These are phyloP conservation scores for Inga laurina DNA, from an alignment of 306 rosid species.

Conservation along the genomic window DNA sequence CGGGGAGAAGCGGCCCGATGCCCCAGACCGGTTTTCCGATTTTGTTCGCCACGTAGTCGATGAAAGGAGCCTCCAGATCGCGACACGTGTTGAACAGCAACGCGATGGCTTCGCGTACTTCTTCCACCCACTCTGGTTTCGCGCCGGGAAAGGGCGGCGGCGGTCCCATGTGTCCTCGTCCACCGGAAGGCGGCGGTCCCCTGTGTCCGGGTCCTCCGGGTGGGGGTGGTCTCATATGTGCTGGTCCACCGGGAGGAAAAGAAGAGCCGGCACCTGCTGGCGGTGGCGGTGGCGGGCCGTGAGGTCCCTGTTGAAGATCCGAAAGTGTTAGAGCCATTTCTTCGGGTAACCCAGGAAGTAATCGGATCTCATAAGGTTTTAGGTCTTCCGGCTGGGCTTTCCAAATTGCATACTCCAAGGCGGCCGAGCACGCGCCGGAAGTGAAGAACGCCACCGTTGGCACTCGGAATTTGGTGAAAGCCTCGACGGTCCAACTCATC, in stretches of 20 bases:
- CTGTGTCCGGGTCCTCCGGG: not conserved
- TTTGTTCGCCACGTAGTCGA: conserved; percentile 37
- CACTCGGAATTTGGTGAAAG: conserved; percentile 42
- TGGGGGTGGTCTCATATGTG: not conserved
- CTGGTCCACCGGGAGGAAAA: not conserved
- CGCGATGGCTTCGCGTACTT: conserved; percentile 20
- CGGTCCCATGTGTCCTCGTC: not conserved
- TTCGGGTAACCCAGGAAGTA: conserved; percentile 59
- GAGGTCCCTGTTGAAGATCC: conserved; percentile 40
- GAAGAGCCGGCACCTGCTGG: not conserved
- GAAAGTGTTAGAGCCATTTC: conserved; percentile 48
- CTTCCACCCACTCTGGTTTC: conserved; percentile 50
- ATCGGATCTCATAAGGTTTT: conserved; percentile 45
- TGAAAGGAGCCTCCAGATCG: conserved; percentile 60
- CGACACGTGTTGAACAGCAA: conserved; percentile 72
- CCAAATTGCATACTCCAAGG: conserved; percentile 63
- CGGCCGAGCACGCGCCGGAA: conserved; percentile 61
- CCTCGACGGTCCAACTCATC: conserved; percentile 52
- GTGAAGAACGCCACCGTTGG: conserved; percentile 68
- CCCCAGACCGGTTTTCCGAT: conserved; percentile 64
- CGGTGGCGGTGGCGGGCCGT: conserved; percentile 11
- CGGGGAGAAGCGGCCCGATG: conserved; percentile 70
- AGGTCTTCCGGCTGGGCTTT: conserved; percentile 46
- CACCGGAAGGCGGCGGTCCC: not conserved
- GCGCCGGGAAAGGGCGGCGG: conserved; percentile 45